Evolutionary conservation across 2,329 filamentous ascomycete genomes (phyloP), one percentile per base, ranked within the genome.

Genomic region (Colletotrichum euphorbiae): DNA sequence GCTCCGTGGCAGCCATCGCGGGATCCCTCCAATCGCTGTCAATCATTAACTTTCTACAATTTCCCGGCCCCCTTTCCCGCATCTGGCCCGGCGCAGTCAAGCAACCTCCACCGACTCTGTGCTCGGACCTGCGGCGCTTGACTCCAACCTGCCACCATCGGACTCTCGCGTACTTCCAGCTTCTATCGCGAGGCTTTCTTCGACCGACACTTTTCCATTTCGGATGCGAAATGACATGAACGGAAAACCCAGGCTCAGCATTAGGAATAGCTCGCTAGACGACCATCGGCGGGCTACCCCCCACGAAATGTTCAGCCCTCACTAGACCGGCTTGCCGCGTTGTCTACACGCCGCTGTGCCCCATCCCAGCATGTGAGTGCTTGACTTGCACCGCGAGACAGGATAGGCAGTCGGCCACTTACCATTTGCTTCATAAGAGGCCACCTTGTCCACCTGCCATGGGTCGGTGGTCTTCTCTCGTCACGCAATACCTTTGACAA

Each of bases 21-120:
- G 15, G 24, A 59, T n/a, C 21, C 62, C 66, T 64, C 62, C 57
- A 69, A 70, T 70, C 67, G 66, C 8, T 45, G 57, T 43, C 62
- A 65, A 69, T 60, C 52, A 6, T 42, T 52, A n/a, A 36, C 62
- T 17, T 52, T 63, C 55, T 59, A 62, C 54, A 70, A 70, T 70
- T 67, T 69, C 52, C 66, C 40, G n/a, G 5, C 21, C 57, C 42
- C 55, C 67, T 66, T 61, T 56, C 17, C 43, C 50, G 56, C 57
- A 57, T 17, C 56, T 67, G 36, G 52, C 31, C 57, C 42, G 21
- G 64, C 36, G 40, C 48, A 66, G 21, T 12, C n/a, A 46, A 28
- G 45, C 19, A 51, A n/a, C 33, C 9, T 31, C 46, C 62, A 52
- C 43, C 56, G 56, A 28, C 28, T 46, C 17, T 55, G 21, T 65